phyloP scores from a whole-genome alignment of 2,329 filamentous ascomycete species.

The Aspergillus ochraceoroseus region DNA sequence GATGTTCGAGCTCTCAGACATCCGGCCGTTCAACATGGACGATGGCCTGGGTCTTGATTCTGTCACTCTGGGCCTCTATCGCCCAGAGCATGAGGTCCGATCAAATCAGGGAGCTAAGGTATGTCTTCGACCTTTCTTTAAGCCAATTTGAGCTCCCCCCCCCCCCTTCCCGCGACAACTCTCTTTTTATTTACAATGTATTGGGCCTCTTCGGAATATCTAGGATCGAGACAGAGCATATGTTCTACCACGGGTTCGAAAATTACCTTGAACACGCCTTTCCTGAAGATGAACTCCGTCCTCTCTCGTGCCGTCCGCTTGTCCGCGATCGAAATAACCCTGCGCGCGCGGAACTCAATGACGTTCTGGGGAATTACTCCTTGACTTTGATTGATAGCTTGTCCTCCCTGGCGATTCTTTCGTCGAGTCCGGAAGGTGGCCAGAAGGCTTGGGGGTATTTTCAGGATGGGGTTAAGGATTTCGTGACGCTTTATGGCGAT shows the following conservation, averaged over 20 bases:
- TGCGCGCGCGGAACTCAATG: slow-evolving; percentile 79
- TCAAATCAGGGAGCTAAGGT: slow-evolving; percentile 38
- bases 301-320: slow-evolving; percentile 76
- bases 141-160: background rate
- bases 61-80: slow-evolving; percentile 35
- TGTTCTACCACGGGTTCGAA: slow-evolving; percentile 96
- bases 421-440: slow-evolving; percentile 56
- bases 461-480: slow-evolving; percentile 68
- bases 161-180: background rate
- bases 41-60: slow-evolving; percentile 32
- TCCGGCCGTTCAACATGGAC: slow-evolving; percentile 33
- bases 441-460: slow-evolving; percentile 66
- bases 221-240: slow-evolving; percentile 52
- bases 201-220: background rate
- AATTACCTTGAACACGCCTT: slow-evolving; percentile 94
- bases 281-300: slow-evolving; percentile 90
- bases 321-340: slow-evolving; percentile 77
- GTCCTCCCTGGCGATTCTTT: slow-evolving; percentile 87
- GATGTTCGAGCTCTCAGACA: slow-evolving; percentile 39
- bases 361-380: slow-evolving; percentile 95
- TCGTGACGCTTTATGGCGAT: slow-evolving; percentile 83
- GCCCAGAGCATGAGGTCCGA: slow-evolving; percentile 35
- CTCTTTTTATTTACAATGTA: background rate
- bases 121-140: slow-evolving; percentile 4
- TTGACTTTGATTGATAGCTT: slow-evolving; percentile 92